Evolutionary conservation across 805 yeast genomes (phyloP), one percentile per base, ranked within the genome.

Genomic region (Candida fluviatilis): DNA sequence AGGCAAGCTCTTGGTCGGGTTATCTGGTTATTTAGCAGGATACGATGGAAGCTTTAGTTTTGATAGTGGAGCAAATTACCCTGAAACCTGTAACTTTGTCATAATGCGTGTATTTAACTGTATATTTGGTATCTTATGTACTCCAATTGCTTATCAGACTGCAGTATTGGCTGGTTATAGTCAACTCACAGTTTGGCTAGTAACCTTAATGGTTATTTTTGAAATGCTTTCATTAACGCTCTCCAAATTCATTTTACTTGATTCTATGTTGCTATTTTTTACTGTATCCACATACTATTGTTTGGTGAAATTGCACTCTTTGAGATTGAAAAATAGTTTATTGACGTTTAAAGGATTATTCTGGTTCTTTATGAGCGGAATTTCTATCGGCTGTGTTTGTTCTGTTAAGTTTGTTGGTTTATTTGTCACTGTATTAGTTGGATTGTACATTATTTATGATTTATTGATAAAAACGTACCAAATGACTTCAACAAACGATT

Each of bases 31-130:
- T 58, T 58, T 89, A 42, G 91, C 93, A 28, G 90, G 89, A 12
- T 89, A 82, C 64, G 80, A 89, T 55, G 97, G 98, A 14, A 71
- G 82, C 18, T 93, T 90, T 77, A 86, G 78, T 46, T 93, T 93
- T 67, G 91, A 85, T 19, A 84, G 95, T 34, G 95, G 95, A 36
- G 72, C 71, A 34, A 63, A 58, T 18, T 93, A 84, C 60, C 95
- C 96, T 2, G 84, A 77, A 11, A 73, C 78, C 48, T 74, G 85
- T 31, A 86, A 90, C 55, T 95, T 69, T 58, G 85, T 83, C 51
- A 73, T 80, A 41, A 93, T 93, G 95, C 78, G 99, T 57, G 62
- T 84, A 31, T 85, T 90, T 70, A 85, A 90, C 57, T 95, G 97
- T 28, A 56, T 78, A 15, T 88, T 89, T 62, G 83, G 93, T 39